Percentiles rank a stretch among this genome's conserved stretches.
These are phyloP conservation scores for Begonia peltatifolia DNA, from an alignment of 306 rosid genomes.

Conservation along the genomic window DNA sequence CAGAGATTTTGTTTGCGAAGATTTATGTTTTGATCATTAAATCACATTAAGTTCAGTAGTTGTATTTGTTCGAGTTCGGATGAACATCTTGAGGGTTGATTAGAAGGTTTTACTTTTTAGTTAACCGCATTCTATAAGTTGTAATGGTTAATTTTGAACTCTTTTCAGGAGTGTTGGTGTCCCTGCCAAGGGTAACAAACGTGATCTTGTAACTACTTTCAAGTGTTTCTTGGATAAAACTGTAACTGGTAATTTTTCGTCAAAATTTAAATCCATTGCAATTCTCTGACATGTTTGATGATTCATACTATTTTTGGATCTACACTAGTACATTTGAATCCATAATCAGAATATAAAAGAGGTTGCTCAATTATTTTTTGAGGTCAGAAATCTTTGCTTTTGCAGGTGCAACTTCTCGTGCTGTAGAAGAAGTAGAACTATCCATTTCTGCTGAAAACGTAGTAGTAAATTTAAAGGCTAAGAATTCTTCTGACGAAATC, in stretches of 20 bases:
- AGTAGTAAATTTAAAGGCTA: constrained; percentile 13
- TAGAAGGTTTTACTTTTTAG: background rate
- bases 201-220: constrained; percentile 60
- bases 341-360: background rate
- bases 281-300: background rate
- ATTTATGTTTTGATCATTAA: background rate
- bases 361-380: background rate
- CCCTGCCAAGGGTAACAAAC: constrained; percentile 69
- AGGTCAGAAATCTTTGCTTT: constrained; percentile 9
- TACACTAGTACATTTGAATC: background rate
- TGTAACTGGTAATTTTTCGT: constrained; percentile 29
- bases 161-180: constrained; percentile 50
- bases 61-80: background rate
- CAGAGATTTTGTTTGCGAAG: background rate
- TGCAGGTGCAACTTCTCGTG: constrained; percentile 39
- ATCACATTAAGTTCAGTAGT: no score
- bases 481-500: constrained; percentile 21
- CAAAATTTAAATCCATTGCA: background rate
- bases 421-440: constrained; percentile 18
- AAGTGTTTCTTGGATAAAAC: constrained; percentile 44
- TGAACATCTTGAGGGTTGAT: background rate
- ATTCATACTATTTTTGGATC: background rate
- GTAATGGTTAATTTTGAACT: constrained; percentile 20
- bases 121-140: background rate
- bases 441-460: constrained; percentile 24